A percentile compares a stretch with the other conserved stretches of the same genome.
Conservation (phyloP, 169 alveolate genomes). For the Plasmodium blacklocki region DNA sequence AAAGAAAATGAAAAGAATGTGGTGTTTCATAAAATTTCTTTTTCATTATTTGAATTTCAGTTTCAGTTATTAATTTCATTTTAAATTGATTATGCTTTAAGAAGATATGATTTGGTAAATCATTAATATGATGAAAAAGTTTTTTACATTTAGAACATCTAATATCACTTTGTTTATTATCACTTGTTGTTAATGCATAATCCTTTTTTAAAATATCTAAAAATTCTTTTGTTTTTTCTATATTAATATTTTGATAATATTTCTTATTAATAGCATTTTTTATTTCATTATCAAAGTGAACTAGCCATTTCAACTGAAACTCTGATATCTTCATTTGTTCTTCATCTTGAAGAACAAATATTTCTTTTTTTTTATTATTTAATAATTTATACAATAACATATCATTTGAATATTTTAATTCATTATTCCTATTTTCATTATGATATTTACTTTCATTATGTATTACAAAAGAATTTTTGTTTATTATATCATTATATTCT, state of each 20-base stretch:
- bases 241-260: slow-evolving; percentile 57
- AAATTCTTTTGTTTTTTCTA: slow-evolving; percentile 70
- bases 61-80: slow-evolving; percentile 60
- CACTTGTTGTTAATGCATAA: slow-evolving; percentile 22
- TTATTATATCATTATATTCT: too few relatives aligned
- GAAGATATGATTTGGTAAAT: slow-evolving; percentile 74
- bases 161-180: slow-evolving; percentile 23
- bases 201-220: slow-evolving; percentile 24
- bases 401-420: too few relatives aligned
- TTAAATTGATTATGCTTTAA: slow-evolving; percentile 60
- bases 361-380: slow-evolving; percentile 14
- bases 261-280: slow-evolving; percentile 43
- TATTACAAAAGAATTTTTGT: too few relatives aligned
- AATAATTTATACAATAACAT: not conserved
- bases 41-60: slow-evolving; percentile 65
- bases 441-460: not conserved
- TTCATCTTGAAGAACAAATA: not conserved
- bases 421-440: not conserved
- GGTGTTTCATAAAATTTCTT: slow-evolving; percentile 56
- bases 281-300: slow-evolving; percentile 53
- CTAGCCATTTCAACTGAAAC: slow-evolving; percentile 56
- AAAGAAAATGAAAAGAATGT: slow-evolving; percentile 62
- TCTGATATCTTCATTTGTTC: not conserved
- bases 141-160: slow-evolving; percentile 72
- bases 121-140: slow-evolving; percentile 49